These are phyloP conservation scores for Zygosaccharomyces gambellarensis DNA, from an alignment of 805 yeast genomes.

Conservation along the genomic window DNA sequence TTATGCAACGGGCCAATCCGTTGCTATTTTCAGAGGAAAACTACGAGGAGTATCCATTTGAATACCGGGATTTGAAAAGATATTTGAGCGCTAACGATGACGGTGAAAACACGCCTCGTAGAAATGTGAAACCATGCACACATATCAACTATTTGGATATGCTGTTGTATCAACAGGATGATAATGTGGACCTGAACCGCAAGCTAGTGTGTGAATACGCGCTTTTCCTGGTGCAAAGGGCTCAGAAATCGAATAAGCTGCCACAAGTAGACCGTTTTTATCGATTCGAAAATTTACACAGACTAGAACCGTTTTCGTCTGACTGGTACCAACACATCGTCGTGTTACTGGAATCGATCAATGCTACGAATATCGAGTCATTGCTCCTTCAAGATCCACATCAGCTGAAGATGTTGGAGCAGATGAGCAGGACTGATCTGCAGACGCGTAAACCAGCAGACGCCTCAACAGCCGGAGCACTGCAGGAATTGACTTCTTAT, in stretches of 20 bases:
- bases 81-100: conserved; percentile 18
- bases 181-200: conserved; percentile 25
- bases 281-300: conserved; percentile 13
- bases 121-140: conserved; percentile 16
- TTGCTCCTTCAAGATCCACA: not conserved
- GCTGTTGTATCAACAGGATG: conserved; percentile 19
- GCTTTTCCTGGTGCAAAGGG: conserved; percentile 21
- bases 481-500: conserved; percentile 32
- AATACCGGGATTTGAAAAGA: conserved; percentile 26
- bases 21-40: conserved; percentile 22
- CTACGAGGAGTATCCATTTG: conserved; percentile 29
- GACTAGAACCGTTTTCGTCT: conserved; percentile 10
- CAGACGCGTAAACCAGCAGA: not conserved
- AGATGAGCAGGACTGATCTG: conserved; percentile 6
- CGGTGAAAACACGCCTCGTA: conserved; percentile 5
- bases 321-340: conserved; percentile 24
- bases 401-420: not conserved
- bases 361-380: conserved; percentile 19
- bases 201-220: conserved; percentile 31
- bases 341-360: conserved; percentile 16
- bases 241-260: conserved; percentile 7
- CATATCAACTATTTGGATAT: conserved; percentile 27
- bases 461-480: conserved; percentile 2
- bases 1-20: conserved; percentile 29
- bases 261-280: not conserved